phyloP scores from a whole-genome alignment of 2,329 filamentous ascomycete species.

The Alternaria incomplexa region DNA sequence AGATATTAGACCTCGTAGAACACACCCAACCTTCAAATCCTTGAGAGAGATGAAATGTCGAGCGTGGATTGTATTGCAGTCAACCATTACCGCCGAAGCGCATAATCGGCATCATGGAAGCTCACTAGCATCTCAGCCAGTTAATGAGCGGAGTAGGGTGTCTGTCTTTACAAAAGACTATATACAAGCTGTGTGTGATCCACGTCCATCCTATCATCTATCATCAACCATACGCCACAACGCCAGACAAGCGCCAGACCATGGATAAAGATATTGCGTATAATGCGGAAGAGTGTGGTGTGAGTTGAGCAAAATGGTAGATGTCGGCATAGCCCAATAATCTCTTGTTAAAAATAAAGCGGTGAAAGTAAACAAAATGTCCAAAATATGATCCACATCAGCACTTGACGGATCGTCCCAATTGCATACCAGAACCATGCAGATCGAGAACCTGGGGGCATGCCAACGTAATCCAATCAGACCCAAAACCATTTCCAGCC shows the following conservation, averaged over 20 bases:
- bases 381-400: slow-evolving; percentile 44
- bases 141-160: background rate
- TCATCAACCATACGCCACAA: background rate
- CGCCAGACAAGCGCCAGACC: background rate
- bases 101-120: background rate
- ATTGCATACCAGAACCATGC: slow-evolving; percentile 25
- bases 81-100: background rate
- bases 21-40: background rate
- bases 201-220: background rate
- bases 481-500: slow-evolving; percentile 8
- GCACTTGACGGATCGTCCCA: slow-evolving; percentile 50
- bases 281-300: background rate
- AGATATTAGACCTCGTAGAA: background rate
- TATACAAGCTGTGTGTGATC: background rate
- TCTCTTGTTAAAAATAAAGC: slow-evolving; percentile 2
- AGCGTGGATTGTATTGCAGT: background rate
- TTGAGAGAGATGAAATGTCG: background rate
- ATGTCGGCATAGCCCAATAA: background rate
- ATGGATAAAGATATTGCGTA: background rate
- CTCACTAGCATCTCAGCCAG: slow-evolving; percentile 1
- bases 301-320: background rate
- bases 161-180: background rate
- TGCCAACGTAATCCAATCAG: slow-evolving; percentile 26
- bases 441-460: slow-evolving; percentile 22
- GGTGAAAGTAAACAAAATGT: background rate